Evolutionary conservation across 805 yeast species (phyloP), one percentile per base, ranked within the genome.

Genomic region (Saccharomyces eubayanus): DNA sequence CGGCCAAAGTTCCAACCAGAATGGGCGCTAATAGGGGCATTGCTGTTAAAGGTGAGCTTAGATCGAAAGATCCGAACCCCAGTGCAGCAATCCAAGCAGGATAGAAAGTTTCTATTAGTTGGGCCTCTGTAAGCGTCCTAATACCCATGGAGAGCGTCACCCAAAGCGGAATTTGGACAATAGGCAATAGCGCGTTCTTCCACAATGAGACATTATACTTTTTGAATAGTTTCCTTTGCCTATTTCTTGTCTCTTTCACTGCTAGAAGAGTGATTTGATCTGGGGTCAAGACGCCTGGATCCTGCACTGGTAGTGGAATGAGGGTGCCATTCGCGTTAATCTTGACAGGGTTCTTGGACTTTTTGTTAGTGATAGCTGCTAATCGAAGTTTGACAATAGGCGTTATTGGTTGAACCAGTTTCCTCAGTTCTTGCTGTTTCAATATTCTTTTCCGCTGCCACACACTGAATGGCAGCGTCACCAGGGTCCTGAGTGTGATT

Each of bases 81-180:
- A 47, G 54, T 24, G 47, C 41, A 16, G 53, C 63, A 47, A 67
- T 9, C 48, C 63, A 16, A 52, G 59, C 31, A 29, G 28, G 48
- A 11, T 46, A 45, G 27, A 54, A 66, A 2, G 70, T 55, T 21
- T 74, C 68, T 4, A 73, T 57, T 59, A 70, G 63, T 51, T 60
- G 65, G 59, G 68, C 66, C 6, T 96, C 96, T 46, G 91, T 84
- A 56, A 90, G 71, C 48, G 83, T 79, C 58, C 97, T 76, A 59
- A 90, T 78, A 1, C 90, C 83, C 59, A 84, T 74, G 11, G 94
- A 85, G 77, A 91, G 75, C 2, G 85, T 75, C 1, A 90, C 76
- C 96, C 97, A 91, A 5, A 91, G 67, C 0, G 98, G 98, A 21
- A 92, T 77, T 65, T 91, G 98, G 16, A 88, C 80, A 0, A 83